Evolutionary conservation across 2,329 filamentous ascomycete genomes (phyloP), one percentile per base, ranked within the genome.

Genomic region (Diplocarpon rosae): DNA sequence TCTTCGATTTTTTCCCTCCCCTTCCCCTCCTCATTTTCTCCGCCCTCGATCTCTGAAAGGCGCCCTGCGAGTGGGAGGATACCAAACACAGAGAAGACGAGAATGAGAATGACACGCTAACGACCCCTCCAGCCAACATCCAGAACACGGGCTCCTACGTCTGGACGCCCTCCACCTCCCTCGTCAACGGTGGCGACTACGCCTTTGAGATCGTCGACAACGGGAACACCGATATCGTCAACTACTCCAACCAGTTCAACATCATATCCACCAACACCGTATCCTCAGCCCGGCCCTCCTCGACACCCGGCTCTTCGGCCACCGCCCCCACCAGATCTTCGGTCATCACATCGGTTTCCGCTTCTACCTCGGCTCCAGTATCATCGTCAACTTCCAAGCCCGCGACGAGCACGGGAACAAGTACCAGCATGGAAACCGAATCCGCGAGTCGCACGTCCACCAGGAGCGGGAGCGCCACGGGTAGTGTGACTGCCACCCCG

Each of bases 231-330:
- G 43, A 40, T 14, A 47, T 53, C 3, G 42, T 43, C 9, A 58
- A 57, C 49, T 60, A 58, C 48, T 57, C 56, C 30, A 29, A 29
- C 30, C 52, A 54, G 46, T 60, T 60, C 47, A 29, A 42, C 32
- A 53, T 60, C 46, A 32, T 42, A 15, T 56, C 56, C 11, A 42
- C 52, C 37, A 53, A 49, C 38, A 49, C 54, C 30, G 40, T 37
- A 2, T 37, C 33, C 12, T 24, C 40, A 2, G 24, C 15, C 3
- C 27, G 27, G 14, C 31, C 40, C 3, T 43, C 32, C 17, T 15
- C 33, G 13, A 13, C 33, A 5, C 5, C 33, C 11, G 30, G 4
- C 5, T 5, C 30, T 12, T 14, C 11, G 11, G 24, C 31, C 1
- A 35, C 39, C 32, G 10, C 38, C 2, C 29, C 39, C 2, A 32